A percentile compares a stretch with the other conserved stretches of the same genome.
Conservation (phyloP, 148 eudicot genomes). For the Tetragonia tetragonoides region DNA sequence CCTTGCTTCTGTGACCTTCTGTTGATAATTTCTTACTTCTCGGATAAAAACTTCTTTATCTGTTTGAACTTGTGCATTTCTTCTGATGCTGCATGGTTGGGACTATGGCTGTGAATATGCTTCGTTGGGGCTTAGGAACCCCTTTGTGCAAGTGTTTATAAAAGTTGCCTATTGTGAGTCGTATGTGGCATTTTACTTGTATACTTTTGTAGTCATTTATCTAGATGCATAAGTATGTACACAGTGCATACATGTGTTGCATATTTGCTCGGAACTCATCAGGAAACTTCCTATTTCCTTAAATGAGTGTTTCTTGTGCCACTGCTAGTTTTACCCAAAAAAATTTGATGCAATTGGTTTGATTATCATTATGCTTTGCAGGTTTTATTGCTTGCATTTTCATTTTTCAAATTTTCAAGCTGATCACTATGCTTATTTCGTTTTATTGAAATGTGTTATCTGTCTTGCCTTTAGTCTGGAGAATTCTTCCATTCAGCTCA, state of each 20-base stretch:
- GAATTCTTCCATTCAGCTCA: conserved; percentile 76
- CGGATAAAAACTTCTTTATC: not conserved
- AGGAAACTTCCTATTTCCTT: not conserved
- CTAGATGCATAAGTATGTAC: not conserved
- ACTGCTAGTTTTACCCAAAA: not conserved
- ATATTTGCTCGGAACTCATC: not conserved
- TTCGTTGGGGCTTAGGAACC: not conserved
- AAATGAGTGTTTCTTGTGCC: not conserved
- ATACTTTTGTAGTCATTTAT: not conserved
- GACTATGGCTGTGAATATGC: not conserved
- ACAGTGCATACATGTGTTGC: not conserved
- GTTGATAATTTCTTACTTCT: not conserved
- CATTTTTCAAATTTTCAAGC: not conserved
- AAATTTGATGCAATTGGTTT: not conserved
- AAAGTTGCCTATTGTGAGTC: not conserved
- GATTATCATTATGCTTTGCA: not conserved
- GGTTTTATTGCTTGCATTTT: not conserved
- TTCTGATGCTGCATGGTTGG: not conserved
- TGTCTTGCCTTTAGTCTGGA: conserved; percentile 54
- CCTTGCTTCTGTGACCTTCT: conserved; percentile 11
- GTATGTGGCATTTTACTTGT: not conserved
- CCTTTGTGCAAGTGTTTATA: not conserved
- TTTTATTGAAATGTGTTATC: not conserved
- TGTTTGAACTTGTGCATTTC: not conserved
- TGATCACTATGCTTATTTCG: not conserved